A percentile compares a stretch with the other conserved stretches of the same genome.
Evolutionary conservation across 768 basidiomycete genomes (phyloP).

Genomic region (Termitomyces sp.): DNA sequence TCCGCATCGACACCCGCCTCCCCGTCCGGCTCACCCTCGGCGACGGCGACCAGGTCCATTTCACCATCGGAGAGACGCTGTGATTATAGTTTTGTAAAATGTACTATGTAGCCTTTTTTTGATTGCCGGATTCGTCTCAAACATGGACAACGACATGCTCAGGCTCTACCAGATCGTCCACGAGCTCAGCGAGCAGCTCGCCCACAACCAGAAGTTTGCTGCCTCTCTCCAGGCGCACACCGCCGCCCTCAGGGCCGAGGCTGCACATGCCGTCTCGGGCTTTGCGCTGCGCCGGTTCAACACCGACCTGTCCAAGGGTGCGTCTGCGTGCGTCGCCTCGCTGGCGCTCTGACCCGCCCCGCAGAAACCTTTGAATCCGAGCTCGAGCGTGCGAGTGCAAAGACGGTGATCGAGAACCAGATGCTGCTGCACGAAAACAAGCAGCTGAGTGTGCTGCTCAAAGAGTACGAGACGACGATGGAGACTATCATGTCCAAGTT

Average conservation of each 20-base stretch:
- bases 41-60: constrained; percentile 78
- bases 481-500: constrained; percentile 98
- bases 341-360: too few species aligned
- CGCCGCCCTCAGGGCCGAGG: constrained; percentile 72
- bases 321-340: constrained; percentile 4
- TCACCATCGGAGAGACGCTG: constrained; percentile 38
- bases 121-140: neutral
- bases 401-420: constrained; percentile 92
- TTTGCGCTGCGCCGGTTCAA: constrained; percentile 82
- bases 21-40: constrained; percentile 76
- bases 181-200: constrained; percentile 80
- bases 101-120: neutral
- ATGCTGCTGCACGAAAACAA: constrained; percentile 91
- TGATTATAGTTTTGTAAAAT: neutral
- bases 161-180: constrained; percentile 75
- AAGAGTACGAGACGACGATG: constrained; percentile 92
- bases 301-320: constrained; percentile 81
- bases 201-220: constrained; percentile 75
- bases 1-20: constrained; percentile 76
- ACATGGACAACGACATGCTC: constrained; percentile 64
- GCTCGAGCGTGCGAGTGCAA: constrained; percentile 84
- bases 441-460: constrained; percentile 80
- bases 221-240: constrained; percentile 63
- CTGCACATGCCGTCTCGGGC: constrained; percentile 62
- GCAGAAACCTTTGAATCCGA: constrained; percentile 91